phyloP scores from a whole-genome alignment of 2,329 filamentous ascomycete species.

The Fusarium mexicanum region DNA sequence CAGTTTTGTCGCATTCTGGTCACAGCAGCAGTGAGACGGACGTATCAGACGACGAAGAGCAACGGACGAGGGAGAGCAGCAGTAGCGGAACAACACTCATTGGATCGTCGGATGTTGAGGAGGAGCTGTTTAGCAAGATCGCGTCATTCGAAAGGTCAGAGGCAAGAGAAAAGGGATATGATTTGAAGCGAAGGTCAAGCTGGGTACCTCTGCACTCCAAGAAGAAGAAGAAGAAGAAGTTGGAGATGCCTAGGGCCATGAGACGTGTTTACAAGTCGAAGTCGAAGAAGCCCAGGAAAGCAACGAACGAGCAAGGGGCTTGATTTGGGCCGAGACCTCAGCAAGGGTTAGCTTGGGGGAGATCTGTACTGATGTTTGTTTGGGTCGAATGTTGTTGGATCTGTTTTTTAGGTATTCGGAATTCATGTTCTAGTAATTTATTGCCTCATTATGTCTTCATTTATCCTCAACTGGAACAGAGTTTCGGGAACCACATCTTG shows the following conservation, averaged over 20 bases:
- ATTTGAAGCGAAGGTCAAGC: conserved; percentile 24
- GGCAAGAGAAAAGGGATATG: neutral
- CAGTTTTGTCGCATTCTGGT: neutral
- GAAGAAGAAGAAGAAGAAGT: conserved; percentile 13
- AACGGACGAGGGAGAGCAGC: conserved; percentile 1
- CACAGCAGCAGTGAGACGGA: conserved; percentile 5
- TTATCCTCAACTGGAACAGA: neutral
- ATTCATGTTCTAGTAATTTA: neutral
- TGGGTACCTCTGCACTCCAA: neutral
- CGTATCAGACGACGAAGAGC: conserved; percentile 2
- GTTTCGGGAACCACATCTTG: neutral
- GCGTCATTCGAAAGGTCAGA: neutral
- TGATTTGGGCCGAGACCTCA: neutral
- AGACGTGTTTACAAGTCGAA: neutral
- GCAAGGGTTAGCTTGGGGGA: neutral
- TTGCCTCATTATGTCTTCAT: neutral
- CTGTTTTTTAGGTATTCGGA: neutral
- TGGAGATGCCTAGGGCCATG: neutral
- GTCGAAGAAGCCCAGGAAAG: neutral
- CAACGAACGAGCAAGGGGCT: neutral
- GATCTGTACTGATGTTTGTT: neutral
- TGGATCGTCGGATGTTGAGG: neutral
- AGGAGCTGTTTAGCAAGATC: neutral
- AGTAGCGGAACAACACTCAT: conserved; percentile 4
- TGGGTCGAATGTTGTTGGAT: neutral